Percentiles rank a stretch among this genome's conserved stretches.
phyloP scores from a whole-genome alignment of 2,329 filamentous ascomycete species.

The Ophiostoma populinum region DNA sequence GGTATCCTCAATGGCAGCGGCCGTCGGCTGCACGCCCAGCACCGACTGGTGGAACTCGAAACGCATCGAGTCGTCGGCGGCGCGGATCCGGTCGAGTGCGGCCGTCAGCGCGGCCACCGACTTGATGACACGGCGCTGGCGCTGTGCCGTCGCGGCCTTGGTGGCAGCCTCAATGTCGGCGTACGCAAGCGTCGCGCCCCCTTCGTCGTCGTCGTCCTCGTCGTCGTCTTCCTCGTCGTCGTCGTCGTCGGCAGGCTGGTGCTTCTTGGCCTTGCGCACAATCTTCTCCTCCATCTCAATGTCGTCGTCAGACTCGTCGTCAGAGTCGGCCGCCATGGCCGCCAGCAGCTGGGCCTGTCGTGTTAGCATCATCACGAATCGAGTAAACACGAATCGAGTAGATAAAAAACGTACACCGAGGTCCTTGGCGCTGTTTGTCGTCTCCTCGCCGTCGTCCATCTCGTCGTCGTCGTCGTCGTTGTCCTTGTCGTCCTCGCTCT shows the following conservation, averaged over 20 bases:
- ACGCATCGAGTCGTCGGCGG: conserved; percentile 31
- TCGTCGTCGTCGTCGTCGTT: conserved; percentile 15
- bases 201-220: conserved; percentile 40
- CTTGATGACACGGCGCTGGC: conserved; percentile 49
- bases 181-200: too few relatives aligned
- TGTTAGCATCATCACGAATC: neutral
- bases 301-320: conserved; percentile 46
- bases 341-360: conserved; percentile 31
- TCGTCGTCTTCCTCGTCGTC: conserved; percentile 27
- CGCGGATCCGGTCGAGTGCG: conserved; percentile 61
- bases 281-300: conserved; percentile 63
- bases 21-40: conserved; percentile 42
- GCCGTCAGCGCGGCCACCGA: conserved; percentile 51
- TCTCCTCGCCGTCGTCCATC: conserved; percentile 13
- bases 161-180: conserved; percentile 73
- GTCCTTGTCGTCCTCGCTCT: conserved; percentile 19
- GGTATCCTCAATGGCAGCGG: conserved; percentile 55
- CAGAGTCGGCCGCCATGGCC: conserved; percentile 42
- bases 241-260: conserved; percentile 15
- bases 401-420: neutral
- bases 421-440: conserved; percentile 1
- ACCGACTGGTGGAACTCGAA: conserved; percentile 77
- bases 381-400: neutral
- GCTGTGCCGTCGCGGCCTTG: conserved; percentile 69
- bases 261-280: conserved; percentile 23